Evolutionary conservation across 768 basidiomycete species (phyloP).

Genomic region (Termitomyces sp.): DNA sequence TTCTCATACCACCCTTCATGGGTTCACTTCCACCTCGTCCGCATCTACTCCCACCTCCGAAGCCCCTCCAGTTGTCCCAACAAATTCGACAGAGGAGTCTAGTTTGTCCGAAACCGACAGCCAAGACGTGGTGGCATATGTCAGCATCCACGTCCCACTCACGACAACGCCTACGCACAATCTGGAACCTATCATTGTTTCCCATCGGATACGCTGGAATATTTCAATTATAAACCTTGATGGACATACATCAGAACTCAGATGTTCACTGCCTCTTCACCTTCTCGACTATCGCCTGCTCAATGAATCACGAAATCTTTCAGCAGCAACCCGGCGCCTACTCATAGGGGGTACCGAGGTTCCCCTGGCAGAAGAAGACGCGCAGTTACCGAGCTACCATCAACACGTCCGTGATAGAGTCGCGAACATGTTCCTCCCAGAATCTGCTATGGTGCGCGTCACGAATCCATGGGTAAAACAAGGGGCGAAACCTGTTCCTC

Average conservation of each 20-base stretch:
- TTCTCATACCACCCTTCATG: background rate
- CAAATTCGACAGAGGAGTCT: background rate
- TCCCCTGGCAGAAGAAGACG: conserved; percentile 45
- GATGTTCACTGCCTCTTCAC: conserved; percentile 88
- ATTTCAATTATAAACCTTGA: conserved; percentile 82
- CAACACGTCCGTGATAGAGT: conserved; percentile 91
- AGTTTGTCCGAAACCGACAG: conserved; percentile 6
- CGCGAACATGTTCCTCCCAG: conserved; percentile 70
- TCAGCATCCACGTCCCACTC: conserved; percentile 58
- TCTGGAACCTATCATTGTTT: conserved; percentile 71
- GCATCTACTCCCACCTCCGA: background rate
- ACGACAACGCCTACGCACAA: conserved; percentile 66
- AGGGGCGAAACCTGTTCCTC: conserved; percentile 32
- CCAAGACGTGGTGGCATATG: conserved; percentile 53
- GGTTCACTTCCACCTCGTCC: conserved; percentile 1
- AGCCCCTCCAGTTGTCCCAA: background rate
- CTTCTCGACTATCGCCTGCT: conserved; percentile 73
- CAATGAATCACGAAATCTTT: conserved; percentile 70
- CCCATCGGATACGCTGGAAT: conserved; percentile 79
- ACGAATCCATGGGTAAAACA: conserved; percentile 57
- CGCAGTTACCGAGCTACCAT: conserved; percentile 84
- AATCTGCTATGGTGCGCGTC: conserved; percentile 58
- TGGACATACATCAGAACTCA: conserved; percentile 91
- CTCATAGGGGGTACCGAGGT: conserved; percentile 44
- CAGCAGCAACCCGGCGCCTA: conserved; percentile 72